Conservation (phyloP, 441 rosid genomes). For the Omphalea diandra region DNA sequence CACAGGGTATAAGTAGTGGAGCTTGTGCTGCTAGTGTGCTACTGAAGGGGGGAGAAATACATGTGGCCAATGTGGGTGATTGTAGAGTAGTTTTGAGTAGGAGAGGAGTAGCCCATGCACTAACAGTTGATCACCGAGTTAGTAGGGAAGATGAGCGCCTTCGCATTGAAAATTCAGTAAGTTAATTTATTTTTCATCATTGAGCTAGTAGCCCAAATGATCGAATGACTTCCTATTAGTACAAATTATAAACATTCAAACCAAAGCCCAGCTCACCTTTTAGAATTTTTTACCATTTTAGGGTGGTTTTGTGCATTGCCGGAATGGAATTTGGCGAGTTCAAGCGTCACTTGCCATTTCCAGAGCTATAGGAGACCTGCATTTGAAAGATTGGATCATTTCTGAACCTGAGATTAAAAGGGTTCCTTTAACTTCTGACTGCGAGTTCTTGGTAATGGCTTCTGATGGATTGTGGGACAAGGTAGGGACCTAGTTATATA, state of each 20-base stretch:
- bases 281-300: no score
- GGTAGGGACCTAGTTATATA: slow-evolving; percentile 24
- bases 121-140: slow-evolving; percentile 44
- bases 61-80: slow-evolving; percentile 48
- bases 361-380: slow-evolving; percentile 49
- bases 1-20: slow-evolving; percentile 46
- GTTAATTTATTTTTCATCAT: not conserved
- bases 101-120: slow-evolving; percentile 40
- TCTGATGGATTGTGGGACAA: slow-evolving; percentile 62
- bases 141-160: slow-evolving; percentile 41
- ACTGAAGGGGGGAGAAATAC: slow-evolving; percentile 35
- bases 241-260: no score
- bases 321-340: slow-evolving; percentile 48
- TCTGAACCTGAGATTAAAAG: slow-evolving; percentile 46
- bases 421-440: slow-evolving; percentile 35
- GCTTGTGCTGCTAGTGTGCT: slow-evolving; percentile 47
- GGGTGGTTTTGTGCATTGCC: slow-evolving; percentile 47
- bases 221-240: no score
- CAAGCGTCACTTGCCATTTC: slow-evolving; percentile 51
- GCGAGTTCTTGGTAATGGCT: slow-evolving; percentile 46
- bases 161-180: slow-evolving; percentile 44
- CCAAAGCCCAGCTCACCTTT: no score
- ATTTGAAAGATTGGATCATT: slow-evolving; percentile 50
- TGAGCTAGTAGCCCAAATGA: no score
- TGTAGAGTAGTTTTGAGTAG: slow-evolving; percentile 47